Evolutionary conservation across 768 basidiomycete genomes (phyloP).

Genomic region (Xerocomus brunneocitrinus): DNA sequence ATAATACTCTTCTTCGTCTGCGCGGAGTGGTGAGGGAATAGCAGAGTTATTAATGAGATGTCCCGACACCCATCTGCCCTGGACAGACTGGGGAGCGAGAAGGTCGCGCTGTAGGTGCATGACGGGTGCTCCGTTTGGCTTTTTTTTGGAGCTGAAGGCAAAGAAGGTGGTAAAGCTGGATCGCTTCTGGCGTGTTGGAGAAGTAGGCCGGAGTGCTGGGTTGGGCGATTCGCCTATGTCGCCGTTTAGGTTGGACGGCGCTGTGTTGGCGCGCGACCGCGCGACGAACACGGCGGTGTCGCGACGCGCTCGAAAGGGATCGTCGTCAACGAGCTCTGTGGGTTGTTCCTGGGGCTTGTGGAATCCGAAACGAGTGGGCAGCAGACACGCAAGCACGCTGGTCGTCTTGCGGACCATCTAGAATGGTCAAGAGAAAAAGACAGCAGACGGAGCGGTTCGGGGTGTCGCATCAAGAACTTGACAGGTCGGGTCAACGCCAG

Average conservation of each 20-base stretch:
- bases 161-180: slow-evolving; percentile 37
- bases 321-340: slow-evolving; percentile 32
- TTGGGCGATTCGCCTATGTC: slow-evolving; percentile 66
- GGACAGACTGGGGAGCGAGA: background rate
- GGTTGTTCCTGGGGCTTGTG: slow-evolving; percentile 16
- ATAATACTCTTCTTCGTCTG: slow-evolving; percentile 45
- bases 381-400: slow-evolving; percentile 30
- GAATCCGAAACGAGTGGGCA: slow-evolving; percentile 37
- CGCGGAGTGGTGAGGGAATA: slow-evolving; percentile 19
- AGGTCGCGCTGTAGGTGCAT: slow-evolving; percentile 9
- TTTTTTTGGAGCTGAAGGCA: slow-evolving; percentile 26
- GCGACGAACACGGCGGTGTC: slow-evolving; percentile 2
- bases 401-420: slow-evolving; percentile 35
- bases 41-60: slow-evolving; percentile 10
- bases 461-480: slow-evolving; percentile 8
- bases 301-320: slow-evolving; percentile 18
- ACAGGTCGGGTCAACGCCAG: background rate
- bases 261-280: slow-evolving; percentile 32
- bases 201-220: slow-evolving; percentile 19
- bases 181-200: slow-evolving; percentile 32
- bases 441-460: background rate
- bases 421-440: background rate
- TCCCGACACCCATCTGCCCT: slow-evolving; percentile 17
- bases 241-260: slow-evolving; percentile 34
- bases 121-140: slow-evolving; percentile 4